Evolutionary conservation across 2,329 filamentous ascomycete species (phyloP), one percentile per base, ranked within the genome.

Genomic region (Passalora sequoiae): DNA sequence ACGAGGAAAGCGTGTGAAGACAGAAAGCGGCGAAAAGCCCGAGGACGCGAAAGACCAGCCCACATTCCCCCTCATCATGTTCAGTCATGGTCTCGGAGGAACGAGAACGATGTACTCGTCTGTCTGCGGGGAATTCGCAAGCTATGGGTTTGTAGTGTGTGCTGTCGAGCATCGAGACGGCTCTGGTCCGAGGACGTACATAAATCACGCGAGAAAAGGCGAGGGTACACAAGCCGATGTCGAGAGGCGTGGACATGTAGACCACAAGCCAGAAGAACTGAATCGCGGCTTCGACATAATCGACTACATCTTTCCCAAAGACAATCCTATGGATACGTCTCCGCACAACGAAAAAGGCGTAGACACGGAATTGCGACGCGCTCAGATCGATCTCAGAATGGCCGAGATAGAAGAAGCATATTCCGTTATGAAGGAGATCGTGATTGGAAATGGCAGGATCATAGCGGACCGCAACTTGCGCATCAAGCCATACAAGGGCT

Each of bases 161-260:
- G 78, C 79, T 0, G 57, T 84, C 17, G 80, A 85, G 61, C 80
- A 84, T 59, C 65, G 80, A 20, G 80, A 84, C 57, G 80, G 81
- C 1, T 79, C 75, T 43, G 78, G 77, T 3, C 77, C 80, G 3
- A 66, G 80, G 36, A 78, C 76, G 0, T 77, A 75, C 46, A 70
- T 84, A 44, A 83, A 81, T 53, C 69, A 81, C 66, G 66, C 36
- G 55, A 52, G 59, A 31, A 16, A 66, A 15, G 65, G 61, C 3
- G 62, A 66, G 22, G 59, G 66, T 19, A 61, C 66, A 65, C 40
- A 60, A 59, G 47, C 60, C 55, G 52, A 60, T 38, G 43, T 53
- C 21, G 58, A 59, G 41, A 37, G 45, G 19, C 44, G 47, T 7
- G 56, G 59, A 1, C 28, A 46, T 5, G 24, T 63, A 1, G 58